Evolutionary conservation across 345 rosid species (phyloP).

Genomic region (Carallia brachiata): DNA sequence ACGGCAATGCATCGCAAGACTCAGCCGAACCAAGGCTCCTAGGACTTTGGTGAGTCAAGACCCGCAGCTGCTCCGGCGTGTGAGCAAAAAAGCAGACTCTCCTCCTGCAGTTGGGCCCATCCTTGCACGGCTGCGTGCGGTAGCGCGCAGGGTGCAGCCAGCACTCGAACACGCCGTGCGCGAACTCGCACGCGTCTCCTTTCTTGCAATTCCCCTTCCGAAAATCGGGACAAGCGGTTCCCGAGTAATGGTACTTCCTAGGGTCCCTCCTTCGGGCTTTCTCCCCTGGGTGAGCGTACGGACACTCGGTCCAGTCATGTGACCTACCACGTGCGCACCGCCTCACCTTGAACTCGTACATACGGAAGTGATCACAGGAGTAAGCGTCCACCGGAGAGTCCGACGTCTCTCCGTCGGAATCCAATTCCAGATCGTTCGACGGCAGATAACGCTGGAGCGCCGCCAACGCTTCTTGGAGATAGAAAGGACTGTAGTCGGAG

Average conservation of each 20-base stretch:
- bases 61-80: conserved; percentile 77
- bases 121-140: conserved; percentile 91
- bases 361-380: conserved; percentile 84
- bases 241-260: conserved; percentile 69
- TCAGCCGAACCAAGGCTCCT: conserved; percentile 43
- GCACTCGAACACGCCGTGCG: conserved; percentile 96
- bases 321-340: conserved; percentile 80
- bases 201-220: conserved; percentile 69
- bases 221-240: conserved; percentile 81
- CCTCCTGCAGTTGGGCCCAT: conserved; percentile 65
- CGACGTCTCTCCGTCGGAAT: conserved; percentile 46
- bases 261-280: conserved; percentile 90
- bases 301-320: conserved; percentile 98
- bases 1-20: conserved; percentile 43
- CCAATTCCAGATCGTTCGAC: conserved; percentile 49
- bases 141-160: conserved; percentile 95
- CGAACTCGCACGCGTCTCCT: conserved; percentile 82
- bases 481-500: conserved; percentile 25
- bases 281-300: conserved; percentile 94
- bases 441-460: conserved; percentile 67
- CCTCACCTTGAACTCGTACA: conserved; percentile 86
- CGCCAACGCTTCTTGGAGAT: conserved; percentile 53
- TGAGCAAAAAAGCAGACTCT: conserved; percentile 93
- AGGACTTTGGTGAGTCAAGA: conserved; percentile 51
- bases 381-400: conserved; percentile 56